Conservation (phyloP, 805 yeast species). For the Kuraishia floccosa region DNA sequence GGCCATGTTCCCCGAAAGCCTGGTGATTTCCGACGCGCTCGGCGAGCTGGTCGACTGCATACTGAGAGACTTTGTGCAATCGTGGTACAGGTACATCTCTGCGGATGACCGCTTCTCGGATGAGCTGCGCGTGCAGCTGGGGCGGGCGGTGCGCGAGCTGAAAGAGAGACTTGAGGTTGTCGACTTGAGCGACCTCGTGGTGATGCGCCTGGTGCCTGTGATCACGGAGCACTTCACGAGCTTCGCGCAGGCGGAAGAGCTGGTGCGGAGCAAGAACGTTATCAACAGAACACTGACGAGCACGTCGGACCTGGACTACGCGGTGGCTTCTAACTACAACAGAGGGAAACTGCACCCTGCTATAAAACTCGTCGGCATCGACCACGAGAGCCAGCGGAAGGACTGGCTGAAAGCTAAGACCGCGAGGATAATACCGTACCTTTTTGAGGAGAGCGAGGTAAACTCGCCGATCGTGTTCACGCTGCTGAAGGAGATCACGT, state of each 20-base stretch:
- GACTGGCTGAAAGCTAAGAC: conserved; percentile 34
- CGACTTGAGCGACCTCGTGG: conserved; percentile 47
- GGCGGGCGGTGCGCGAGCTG: conserved; percentile 26
- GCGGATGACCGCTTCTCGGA: conserved; percentile 24
- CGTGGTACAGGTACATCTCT: conserved; percentile 45
- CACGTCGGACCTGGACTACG: conserved; percentile 24
- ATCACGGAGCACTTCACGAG: conserved; percentile 51
- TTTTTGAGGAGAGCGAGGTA: conserved; percentile 36
- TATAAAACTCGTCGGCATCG: conserved; percentile 21
- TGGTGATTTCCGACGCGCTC: conserved; percentile 39
- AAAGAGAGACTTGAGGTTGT: conserved; percentile 26
- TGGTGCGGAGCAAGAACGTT: conserved; percentile 14
- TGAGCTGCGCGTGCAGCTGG: conserved; percentile 31
- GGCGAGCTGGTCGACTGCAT: conserved; percentile 37
- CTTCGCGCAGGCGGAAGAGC: conserved; percentile 28
- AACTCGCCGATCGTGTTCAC: conserved; percentile 34
- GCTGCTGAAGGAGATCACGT: conserved; percentile 51
- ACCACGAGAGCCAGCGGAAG: conserved; percentile 30
- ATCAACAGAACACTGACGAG: conserved; percentile 8
- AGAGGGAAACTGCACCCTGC: conserved; percentile 51
- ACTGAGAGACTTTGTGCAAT: conserved; percentile 37
- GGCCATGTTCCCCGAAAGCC: conserved; percentile 33
- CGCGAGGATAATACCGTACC: conserved; percentile 29
- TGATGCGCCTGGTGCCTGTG: conserved; percentile 50
- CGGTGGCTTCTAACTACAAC: conserved; percentile 31